Percentiles rank a stretch among this genome's conserved stretches.
These are phyloP conservation scores for Neocucurbitaria cava DNA, from an alignment of 2,329 filamentous ascomycete species.

Conservation along the genomic window DNA sequence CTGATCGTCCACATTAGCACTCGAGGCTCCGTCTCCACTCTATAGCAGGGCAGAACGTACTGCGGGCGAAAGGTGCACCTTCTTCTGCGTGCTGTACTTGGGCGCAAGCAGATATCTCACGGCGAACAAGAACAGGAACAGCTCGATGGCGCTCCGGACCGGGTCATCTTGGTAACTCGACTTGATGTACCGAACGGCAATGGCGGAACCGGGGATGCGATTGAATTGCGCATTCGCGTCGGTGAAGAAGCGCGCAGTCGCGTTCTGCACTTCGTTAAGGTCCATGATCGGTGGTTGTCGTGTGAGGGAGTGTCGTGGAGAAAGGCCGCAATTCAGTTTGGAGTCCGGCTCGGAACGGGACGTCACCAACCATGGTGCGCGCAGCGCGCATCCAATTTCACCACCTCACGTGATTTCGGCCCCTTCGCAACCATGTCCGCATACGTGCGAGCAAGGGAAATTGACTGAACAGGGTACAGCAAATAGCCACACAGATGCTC, in stretches of 20 bases:
- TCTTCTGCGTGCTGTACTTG: slow-evolving; percentile 89
- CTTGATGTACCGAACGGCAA: slow-evolving; percentile 92
- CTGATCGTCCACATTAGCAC: slow-evolving; percentile 47
- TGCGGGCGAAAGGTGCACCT: slow-evolving; percentile 87
- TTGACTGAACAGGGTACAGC: too few species aligned
- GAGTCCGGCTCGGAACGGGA: slow-evolving; percentile 10
- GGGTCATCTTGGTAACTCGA: slow-evolving; percentile 98
- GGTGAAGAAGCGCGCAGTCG: slow-evolving; percentile 62
- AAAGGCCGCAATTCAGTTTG: slow-evolving; percentile 2
- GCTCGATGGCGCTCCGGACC: slow-evolving; percentile 88
- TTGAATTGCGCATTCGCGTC: slow-evolving; percentile 74
- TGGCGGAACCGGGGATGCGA: slow-evolving; percentile 90
- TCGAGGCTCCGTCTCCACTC: neutral
- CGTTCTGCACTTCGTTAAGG: slow-evolving; percentile 61
- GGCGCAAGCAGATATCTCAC: slow-evolving; percentile 91
- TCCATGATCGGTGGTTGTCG: slow-evolving; percentile 55
- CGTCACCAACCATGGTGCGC: slow-evolving; percentile 16
- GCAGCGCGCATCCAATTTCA: slow-evolving; percentile 15
- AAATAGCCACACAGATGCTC: too few species aligned
- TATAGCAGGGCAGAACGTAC: slow-evolving; percentile 44
- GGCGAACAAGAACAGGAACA: slow-evolving; percentile 93
- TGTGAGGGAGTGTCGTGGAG: slow-evolving; percentile 4
- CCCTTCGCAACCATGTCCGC: neutral
- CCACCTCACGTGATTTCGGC: slow-evolving; percentile 11
- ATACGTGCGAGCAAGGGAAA: too few species aligned